Conservation (phyloP, 1,284 basidiomycete genomes). For the Sporisorium scitamineum region DNA sequence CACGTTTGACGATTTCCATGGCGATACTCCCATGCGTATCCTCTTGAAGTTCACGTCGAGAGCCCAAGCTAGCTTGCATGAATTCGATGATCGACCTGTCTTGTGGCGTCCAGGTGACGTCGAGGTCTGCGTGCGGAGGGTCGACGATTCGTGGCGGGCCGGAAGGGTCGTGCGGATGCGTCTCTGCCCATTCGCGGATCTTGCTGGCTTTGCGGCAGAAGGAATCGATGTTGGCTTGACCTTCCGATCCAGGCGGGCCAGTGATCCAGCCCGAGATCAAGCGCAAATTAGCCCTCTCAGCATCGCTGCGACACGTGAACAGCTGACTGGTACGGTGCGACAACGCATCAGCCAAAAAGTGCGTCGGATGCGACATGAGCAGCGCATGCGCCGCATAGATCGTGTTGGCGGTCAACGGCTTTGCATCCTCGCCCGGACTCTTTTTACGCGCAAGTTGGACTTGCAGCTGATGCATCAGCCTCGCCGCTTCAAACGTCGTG, state of each 20-base stretch:
- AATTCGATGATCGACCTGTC: conserved; percentile 79
- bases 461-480: conserved; percentile 21
- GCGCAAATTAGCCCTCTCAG: conserved; percentile 75
- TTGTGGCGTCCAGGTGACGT: conserved; percentile 72
- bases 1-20: conserved; percentile 76
- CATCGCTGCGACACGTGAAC: conserved; percentile 79
- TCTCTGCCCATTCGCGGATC: conserved; percentile 27
- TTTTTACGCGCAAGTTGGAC: neutral
- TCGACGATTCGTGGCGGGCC: conserved; percentile 73
- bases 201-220: conserved; percentile 68
- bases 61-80: conserved; percentile 76
- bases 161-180: conserved; percentile 74
- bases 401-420: conserved; percentile 37
- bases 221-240: conserved; percentile 37
- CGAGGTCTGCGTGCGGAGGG: conserved; percentile 9
- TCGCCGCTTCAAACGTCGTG: conserved; percentile 42
- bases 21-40: conserved; percentile 76
- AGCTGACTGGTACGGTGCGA: conserved; percentile 75
- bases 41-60: conserved; percentile 75
- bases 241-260: conserved; percentile 31
- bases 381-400: conserved; percentile 80
- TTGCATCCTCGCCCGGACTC: neutral
- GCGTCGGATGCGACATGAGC: conserved; percentile 76
- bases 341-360: conserved; percentile 77
- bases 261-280: conserved; percentile 75